Evolutionary conservation across 1,139 yeast species (phyloP), one percentile per base, ranked within the genome.

Genomic region (Yamadazyma epiphylla): DNA sequence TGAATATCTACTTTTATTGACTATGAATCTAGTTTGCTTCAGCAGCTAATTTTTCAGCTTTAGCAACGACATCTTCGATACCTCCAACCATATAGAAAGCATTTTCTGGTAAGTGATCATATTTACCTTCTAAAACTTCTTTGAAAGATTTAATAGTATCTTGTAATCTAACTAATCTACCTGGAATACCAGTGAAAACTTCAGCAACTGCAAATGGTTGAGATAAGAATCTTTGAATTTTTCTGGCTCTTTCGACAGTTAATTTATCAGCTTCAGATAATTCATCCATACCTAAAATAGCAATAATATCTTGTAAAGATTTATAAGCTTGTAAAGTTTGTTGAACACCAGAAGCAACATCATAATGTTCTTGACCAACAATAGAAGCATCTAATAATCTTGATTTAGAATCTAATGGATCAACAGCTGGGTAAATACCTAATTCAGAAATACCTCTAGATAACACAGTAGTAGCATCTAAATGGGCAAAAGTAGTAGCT

Each of bases 81-180:
- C 95, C 95, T 77, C 98, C 98, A 71, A 89, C 97, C 98, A 91
- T 91, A 75, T 91, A 91, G 95, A 91, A 91, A 57, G 98, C 98
- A 64, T 83, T 85, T 77, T 91, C 98, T 65, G 98, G 98, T 62
- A 91, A 82, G 77, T 83, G 80, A 70, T 91, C 98, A 78, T 89
- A 87, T 80, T 91, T 91, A 74, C 98, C 98, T 30, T 80, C 97
- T 61, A 91, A 82, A 55, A 91, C 96, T 57, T 83, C 98, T 77
- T 80, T 87, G 94, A 91, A 91, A 42, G 97, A 89, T 51, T 70
- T 68, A 63, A 91, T 74, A 53, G 98, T 91, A 60, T 91, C 97
- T 77, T 85, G 83, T 68, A 91, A 80, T 74, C 96, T 80, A 48
- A 91, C 98, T 66, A 91, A 83, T 70, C 84, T 86, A 75, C 98